Evolutionary conservation across 2,329 filamentous ascomycete species (phyloP).

Genomic region (Aspergillus sp.): DNA sequence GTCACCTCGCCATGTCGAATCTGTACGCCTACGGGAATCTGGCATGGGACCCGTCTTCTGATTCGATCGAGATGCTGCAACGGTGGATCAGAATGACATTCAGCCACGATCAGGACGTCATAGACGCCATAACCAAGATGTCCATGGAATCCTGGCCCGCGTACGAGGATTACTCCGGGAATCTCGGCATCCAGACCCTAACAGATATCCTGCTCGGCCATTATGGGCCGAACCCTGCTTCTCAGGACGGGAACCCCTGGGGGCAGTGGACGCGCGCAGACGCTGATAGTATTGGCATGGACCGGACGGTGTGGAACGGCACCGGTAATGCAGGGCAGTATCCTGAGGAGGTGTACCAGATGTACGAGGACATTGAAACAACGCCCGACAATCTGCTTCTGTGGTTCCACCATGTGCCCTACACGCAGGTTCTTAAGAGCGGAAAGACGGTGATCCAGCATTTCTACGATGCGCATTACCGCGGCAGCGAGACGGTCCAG

Average conservation of each 20-base stretch:
- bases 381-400: conserved; percentile 68
- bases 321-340: conserved; percentile 68
- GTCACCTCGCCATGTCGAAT: conserved; percentile 69
- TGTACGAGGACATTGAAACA: conserved; percentile 61
- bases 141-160: conserved; percentile 69
- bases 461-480: conserved; percentile 65
- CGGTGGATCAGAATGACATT: conserved; percentile 72
- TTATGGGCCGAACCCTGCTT: conserved; percentile 66
- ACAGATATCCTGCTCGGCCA: conserved; percentile 67
- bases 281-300: conserved; percentile 63
- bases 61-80: conserved; percentile 54
- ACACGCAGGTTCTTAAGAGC: conserved; percentile 61
- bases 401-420: conserved; percentile 74
- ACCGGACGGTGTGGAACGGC: conserved; percentile 67
- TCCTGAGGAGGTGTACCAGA: conserved; percentile 57
- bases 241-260: conserved; percentile 67
- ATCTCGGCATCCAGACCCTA: conserved; percentile 68
- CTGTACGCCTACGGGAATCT: conserved; percentile 68
- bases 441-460: conserved; percentile 69
- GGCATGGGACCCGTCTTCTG: conserved; percentile 61
- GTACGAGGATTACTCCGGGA: conserved; percentile 70
- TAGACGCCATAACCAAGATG: conserved; percentile 61
- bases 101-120: conserved; percentile 53
- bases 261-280: conserved; percentile 73
- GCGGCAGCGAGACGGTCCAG: conserved; percentile 60